Conservation (phyloP, 78 protist species). For the Cyanophora paradoxa region DNA sequence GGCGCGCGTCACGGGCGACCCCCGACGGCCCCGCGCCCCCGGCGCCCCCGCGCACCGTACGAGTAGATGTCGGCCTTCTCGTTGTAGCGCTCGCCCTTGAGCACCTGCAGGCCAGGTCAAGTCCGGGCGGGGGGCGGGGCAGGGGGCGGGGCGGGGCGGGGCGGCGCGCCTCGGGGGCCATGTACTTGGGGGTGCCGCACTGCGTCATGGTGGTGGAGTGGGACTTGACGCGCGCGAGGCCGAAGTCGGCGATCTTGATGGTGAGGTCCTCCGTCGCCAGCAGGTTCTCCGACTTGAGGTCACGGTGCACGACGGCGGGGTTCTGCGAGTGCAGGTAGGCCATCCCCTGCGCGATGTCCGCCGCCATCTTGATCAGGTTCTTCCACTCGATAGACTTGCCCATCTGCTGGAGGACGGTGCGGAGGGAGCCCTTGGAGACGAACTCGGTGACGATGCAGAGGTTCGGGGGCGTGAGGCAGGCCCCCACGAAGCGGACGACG, state of each 20-base stretch:
- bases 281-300: conserved; percentile 66
- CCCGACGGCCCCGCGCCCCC: no score
- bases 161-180: no score
- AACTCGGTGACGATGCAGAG: conserved; percentile 61
- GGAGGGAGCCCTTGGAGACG: conserved; percentile 46
- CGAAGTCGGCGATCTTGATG: background rate
- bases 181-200: no score
- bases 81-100: no score
- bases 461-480: background rate
- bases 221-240: no score
- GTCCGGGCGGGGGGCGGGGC: no score
- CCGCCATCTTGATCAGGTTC: conserved; percentile 51
- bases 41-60: no score
- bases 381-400: conserved; percentile 26
- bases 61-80: no score
- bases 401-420: conserved; percentile 20
- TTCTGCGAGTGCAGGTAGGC: conserved; percentile 58
- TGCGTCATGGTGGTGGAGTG: no score
- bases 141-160: no score
- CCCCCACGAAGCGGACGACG: conserved; percentile 48
- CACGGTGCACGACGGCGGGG: conserved; percentile 67
- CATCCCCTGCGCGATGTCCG: conserved; percentile 73
- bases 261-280: conserved; percentile 40
- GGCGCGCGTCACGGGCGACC: no score
- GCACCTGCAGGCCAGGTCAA: no score